A percentile compares a stretch with the other conserved stretches of the same genome.
Evolutionary conservation across 2,329 filamentous ascomycete species (phyloP).

Genomic region (Elsinoe australis): DNA sequence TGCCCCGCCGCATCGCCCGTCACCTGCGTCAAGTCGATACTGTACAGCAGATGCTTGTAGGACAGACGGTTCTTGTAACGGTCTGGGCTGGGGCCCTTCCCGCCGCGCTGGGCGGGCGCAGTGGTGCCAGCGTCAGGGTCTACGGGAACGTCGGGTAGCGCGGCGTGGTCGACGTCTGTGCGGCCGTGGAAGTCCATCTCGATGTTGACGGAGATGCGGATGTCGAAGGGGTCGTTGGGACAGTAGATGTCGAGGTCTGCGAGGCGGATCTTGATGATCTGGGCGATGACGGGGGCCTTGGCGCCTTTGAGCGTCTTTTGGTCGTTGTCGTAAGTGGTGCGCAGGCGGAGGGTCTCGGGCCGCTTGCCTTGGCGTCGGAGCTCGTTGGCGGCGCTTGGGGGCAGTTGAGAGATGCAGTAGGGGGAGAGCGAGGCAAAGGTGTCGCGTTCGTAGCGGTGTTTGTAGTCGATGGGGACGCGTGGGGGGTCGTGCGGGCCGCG

Average conservation of each 20-base stretch:
- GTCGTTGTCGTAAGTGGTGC: slow-evolving; percentile 34
- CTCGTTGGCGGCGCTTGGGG: slow-evolving; percentile 31
- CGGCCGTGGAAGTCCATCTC: slow-evolving; percentile 64
- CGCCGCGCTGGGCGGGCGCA: slow-evolving; percentile 22
- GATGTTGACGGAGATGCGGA: slow-evolving; percentile 86
- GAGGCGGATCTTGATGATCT: slow-evolving; percentile 87
- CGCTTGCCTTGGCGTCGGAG: slow-evolving; percentile 39
- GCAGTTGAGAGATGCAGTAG: slow-evolving; percentile 52
- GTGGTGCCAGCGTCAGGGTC: slow-evolving; percentile 36
- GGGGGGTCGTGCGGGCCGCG: slow-evolving; percentile 30
- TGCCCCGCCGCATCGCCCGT: slow-evolving; percentile 42
- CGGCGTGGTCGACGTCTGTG: slow-evolving; percentile 50
- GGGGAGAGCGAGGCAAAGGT: slow-evolving; percentile 70
- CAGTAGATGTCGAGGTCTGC: slow-evolving; percentile 82
- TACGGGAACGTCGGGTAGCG: slow-evolving; percentile 45
- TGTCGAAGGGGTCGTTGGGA: slow-evolving; percentile 72
- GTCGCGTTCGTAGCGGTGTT: slow-evolving; percentile 75
- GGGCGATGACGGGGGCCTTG: slow-evolving; percentile 56
- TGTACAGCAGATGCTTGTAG: slow-evolving; percentile 80
- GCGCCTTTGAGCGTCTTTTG: slow-evolving; percentile 56
- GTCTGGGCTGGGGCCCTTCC: slow-evolving; percentile 17
- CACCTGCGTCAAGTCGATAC: slow-evolving; percentile 90
- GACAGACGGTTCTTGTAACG: slow-evolving; percentile 76
- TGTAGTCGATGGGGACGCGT: slow-evolving; percentile 65
- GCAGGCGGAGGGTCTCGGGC: slow-evolving; percentile 54